A percentile compares a stretch with the other conserved stretches of the same genome.
These are phyloP conservation scores for Alternaria gaisen DNA, from an alignment of 2,329 filamentous ascomycete genomes.

Conservation along the genomic window DNA sequence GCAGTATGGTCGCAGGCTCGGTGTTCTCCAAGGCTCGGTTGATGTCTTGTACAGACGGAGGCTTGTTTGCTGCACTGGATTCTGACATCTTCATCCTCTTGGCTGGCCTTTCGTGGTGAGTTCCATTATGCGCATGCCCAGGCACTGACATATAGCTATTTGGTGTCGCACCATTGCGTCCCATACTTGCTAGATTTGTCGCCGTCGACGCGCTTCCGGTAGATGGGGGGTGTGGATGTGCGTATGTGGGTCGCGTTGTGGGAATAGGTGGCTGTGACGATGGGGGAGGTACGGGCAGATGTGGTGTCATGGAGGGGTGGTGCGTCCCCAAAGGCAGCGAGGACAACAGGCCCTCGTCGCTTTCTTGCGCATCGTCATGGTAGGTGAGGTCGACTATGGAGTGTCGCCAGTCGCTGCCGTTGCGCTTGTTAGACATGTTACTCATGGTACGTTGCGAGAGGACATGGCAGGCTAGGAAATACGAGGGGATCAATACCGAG, in stretches of 20 bases:
- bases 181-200: neutral
- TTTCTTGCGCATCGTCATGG: conserved; percentile 25
- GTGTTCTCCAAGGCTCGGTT: conserved; percentile 29
- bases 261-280: neutral
- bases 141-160: conserved; percentile 12
- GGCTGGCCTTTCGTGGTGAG: conserved; percentile 7
- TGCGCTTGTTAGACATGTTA: neutral
- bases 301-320: neutral
- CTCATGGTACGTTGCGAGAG: neutral
- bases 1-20: conserved; percentile 8
- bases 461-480: neutral
- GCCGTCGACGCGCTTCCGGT: neutral
- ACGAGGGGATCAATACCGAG: neutral
- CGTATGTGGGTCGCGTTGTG: neutral
- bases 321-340: neutral
- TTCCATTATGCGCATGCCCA: neutral
- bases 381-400: conserved; percentile 35
- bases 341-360: neutral
- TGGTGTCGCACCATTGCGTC: neutral
- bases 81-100: conserved; percentile 39
- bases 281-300: conserved; percentile 5
- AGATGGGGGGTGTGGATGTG: conserved; percentile 3
- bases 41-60: conserved; percentile 32
- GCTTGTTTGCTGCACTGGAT: conserved; percentile 14
- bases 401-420: conserved; percentile 23